Evolutionary conservation across 2,329 filamentous ascomycete genomes (phyloP).

Genomic region (Sphaerostilbella broomeana): DNA sequence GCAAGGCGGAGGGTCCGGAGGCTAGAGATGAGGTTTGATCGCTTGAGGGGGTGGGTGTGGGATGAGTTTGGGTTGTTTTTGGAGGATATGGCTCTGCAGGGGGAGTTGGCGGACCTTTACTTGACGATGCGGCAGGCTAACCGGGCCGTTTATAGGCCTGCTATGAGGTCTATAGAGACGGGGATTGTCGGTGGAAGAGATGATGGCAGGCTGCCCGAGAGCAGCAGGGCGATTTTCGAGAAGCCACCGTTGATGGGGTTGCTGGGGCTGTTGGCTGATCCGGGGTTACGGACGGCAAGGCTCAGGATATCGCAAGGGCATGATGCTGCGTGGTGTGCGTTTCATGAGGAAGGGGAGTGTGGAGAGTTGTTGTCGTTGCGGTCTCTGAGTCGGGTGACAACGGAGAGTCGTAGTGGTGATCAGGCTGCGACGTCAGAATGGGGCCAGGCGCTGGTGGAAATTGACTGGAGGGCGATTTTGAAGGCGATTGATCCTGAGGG

Average conservation of each 20-base stretch:
- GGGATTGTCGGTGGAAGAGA: no score
- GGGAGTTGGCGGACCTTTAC: constrained; percentile 22
- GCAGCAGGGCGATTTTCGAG: constrained; percentile 17
- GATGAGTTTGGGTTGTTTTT: constrained; percentile 23
- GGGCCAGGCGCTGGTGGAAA: constrained; percentile 15
- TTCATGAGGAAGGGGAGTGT: constrained; percentile 25
- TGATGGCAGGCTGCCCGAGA: neutral
- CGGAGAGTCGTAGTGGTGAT: neutral
- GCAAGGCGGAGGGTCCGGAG: constrained; percentile 22
- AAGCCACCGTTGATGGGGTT: constrained; percentile 29
- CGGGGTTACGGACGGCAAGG: constrained; percentile 35
- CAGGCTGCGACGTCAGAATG: neutral
- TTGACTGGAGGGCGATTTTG: constrained; percentile 29
- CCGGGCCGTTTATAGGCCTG: no score
- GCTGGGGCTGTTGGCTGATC: constrained; percentile 37
- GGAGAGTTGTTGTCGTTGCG: neutral
- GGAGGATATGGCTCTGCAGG: constrained; percentile 27
- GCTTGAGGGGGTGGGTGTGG: constrained; percentile 28
- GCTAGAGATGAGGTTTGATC: constrained; percentile 24
- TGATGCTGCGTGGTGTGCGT: constrained; percentile 35
- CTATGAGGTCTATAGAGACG: no score
- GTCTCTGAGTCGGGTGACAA: no score
- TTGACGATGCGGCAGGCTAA: no score
- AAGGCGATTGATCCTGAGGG: constrained; percentile 25
- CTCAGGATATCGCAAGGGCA: constrained; percentile 33